Evolutionary conservation across 2,329 filamentous ascomycete species (phyloP).

Genomic region (Passalora sequoiae): DNA sequence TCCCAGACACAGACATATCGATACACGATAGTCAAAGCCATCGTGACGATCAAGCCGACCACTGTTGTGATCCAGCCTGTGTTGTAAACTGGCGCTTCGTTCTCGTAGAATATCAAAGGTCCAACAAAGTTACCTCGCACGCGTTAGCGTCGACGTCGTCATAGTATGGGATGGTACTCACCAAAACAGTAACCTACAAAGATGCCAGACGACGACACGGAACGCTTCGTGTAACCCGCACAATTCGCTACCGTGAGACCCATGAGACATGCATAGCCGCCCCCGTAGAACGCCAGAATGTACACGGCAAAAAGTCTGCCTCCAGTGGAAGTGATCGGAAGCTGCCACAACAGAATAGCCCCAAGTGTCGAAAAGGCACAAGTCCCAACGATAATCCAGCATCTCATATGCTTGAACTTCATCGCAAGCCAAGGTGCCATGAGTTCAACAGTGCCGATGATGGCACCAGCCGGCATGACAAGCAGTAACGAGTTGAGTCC

Average conservation of each 20-base stretch:
- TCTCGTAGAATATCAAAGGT: constrained; percentile 39
- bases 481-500: constrained; percentile 43
- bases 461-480: constrained; percentile 39
- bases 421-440: constrained; percentile 40
- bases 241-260: constrained; percentile 48
- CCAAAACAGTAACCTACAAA: constrained; percentile 51
- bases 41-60: constrained; percentile 32
- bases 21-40: constrained; percentile 41
- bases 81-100: constrained; percentile 39
- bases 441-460: constrained; percentile 38
- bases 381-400: too few relatives aligned
- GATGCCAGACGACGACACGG: constrained; percentile 45
- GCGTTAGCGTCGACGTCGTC: constrained; percentile 5
- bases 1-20: constrained; percentile 43
- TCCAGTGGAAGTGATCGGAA: constrained; percentile 39
- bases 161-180: constrained; percentile 17
- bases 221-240: constrained; percentile 50
- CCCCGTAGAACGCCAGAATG: constrained; percentile 45
- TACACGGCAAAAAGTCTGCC: constrained; percentile 48
- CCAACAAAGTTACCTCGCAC: constrained; percentile 41
- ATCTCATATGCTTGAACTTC: constrained; percentile 28
- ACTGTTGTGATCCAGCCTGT: constrained; percentile 39
- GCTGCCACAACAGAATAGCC: too few relatives aligned
- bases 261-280: constrained; percentile 49
- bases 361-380: too few relatives aligned